Evolutionary conservation across 768 basidiomycete genomes (phyloP).

Genomic region (Leucogyrophana mollusca): DNA sequence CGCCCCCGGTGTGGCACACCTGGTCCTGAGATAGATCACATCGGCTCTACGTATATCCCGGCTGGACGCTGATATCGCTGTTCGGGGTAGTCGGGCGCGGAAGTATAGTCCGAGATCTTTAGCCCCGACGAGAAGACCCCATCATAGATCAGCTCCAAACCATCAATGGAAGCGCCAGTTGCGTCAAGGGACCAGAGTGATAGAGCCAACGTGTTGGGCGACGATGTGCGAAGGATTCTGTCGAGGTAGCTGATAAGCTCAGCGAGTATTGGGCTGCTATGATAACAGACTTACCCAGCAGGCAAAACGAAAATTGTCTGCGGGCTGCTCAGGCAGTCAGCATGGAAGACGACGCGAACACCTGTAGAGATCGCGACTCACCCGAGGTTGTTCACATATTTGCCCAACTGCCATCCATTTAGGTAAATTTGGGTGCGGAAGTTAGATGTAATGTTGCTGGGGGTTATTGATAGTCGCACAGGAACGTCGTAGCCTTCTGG

Average conservation of each 20-base stretch:
- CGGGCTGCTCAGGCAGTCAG: slow-evolving; percentile 21
- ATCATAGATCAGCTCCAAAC: slow-evolving; percentile 42
- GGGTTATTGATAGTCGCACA: slow-evolving; percentile 43
- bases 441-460: slow-evolving; percentile 42
- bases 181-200: slow-evolving; percentile 50
- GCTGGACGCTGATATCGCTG: slow-evolving; percentile 35
- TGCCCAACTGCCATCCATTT: slow-evolving; percentile 55
- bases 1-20: too few species aligned
- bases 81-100: slow-evolving; percentile 38
- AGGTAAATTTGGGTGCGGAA: slow-evolving; percentile 49
- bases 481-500: slow-evolving; percentile 44
- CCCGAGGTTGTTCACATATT: slow-evolving; percentile 54
- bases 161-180: slow-evolving; percentile 40
- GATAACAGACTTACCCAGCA: slow-evolving; percentile 41
- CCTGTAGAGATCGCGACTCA: slow-evolving; percentile 19
- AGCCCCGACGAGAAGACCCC: slow-evolving; percentile 42
- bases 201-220: slow-evolving; percentile 44
- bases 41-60: slow-evolving; percentile 1
- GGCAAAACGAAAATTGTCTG: slow-evolving; percentile 52
- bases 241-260: background rate
- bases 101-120: slow-evolving; percentile 37
- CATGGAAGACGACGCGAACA: slow-evolving; percentile 11
- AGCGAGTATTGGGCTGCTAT: too few species aligned
- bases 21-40: background rate
- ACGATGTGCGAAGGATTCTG: slow-evolving; percentile 42